These are phyloP conservation scores for Candida endomychidarum DNA, from an alignment of 805 yeast species.

Conservation along the genomic window DNA sequence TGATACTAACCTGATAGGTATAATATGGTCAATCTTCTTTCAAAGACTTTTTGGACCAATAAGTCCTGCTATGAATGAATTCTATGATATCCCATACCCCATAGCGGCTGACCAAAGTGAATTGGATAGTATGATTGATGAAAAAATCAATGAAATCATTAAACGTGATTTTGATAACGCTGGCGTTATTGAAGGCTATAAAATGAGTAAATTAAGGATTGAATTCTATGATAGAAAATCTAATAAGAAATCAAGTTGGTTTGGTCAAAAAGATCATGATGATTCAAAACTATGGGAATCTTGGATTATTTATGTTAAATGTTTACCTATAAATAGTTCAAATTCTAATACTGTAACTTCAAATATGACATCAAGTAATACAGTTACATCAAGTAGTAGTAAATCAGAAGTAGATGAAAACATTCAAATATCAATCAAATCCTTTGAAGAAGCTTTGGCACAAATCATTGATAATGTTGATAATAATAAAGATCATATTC, in stretches of 20 bases:
- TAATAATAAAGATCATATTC: conserved; percentile 62
- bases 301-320: conserved; percentile 58
- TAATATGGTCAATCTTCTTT: conserved; percentile 67
- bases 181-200: conserved; percentile 1
- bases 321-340: conserved; percentile 30
- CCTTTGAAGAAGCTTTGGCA: conserved; percentile 42
- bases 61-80: conserved; percentile 54
- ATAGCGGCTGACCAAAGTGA: conserved; percentile 46
- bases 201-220: conserved; percentile 23
- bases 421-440: conserved; percentile 29
- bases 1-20: conserved; percentile 36
- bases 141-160: conserved; percentile 31
- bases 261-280: conserved; percentile 35
- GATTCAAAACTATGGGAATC: conserved; percentile 63
- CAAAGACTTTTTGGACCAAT: conserved; percentile 67
- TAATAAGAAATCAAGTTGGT: conserved; percentile 54
- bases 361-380: conserved; percentile 7
- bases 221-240: conserved; percentile 41
- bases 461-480: conserved; percentile 55
- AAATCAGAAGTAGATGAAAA: conserved; percentile 13
- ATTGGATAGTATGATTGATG: conserved; percentile 47
- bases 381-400: conserved; percentile 4
- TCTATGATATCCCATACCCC: conserved; percentile 60
- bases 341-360: conserved; percentile 1
- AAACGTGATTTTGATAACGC: conserved; percentile 24